Evolutionary conservation across 306 rosid genomes (phyloP).

Genomic region (Delonix regia): DNA sequence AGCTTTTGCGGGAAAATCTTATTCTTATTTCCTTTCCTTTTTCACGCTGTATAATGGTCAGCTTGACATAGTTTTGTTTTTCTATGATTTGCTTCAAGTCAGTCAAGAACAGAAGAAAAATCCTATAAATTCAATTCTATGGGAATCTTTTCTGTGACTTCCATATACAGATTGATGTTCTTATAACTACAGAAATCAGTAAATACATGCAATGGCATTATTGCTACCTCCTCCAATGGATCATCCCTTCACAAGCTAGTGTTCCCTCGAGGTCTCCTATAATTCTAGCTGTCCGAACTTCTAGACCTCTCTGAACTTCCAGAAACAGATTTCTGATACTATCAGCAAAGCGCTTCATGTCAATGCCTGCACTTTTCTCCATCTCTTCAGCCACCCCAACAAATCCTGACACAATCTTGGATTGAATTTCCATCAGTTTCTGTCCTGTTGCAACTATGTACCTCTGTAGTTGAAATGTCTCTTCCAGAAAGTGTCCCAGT

Average conservation of each 20-base stretch:
- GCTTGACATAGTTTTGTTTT: conserved; percentile 22
- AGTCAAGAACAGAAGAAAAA: conserved; percentile 31
- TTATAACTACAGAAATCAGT: conserved; percentile 35
- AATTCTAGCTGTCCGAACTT: conserved; percentile 77
- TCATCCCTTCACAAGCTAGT: conserved; percentile 94
- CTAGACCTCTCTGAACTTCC: conserved; percentile 93
- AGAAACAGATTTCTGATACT: conserved; percentile 68
- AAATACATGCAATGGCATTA: conserved; percentile 24
- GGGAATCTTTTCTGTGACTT: conserved; percentile 32
- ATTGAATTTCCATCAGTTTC: conserved; percentile 67
- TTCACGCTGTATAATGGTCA: background rate
- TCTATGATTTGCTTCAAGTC: conserved; percentile 27
- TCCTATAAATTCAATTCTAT: conserved; percentile 33
- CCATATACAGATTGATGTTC: conserved; percentile 53
- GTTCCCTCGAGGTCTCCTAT: conserved; percentile 95
- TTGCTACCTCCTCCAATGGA: conserved; percentile 59
- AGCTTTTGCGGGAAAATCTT: background rate
- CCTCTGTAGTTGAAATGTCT: conserved; percentile 91
- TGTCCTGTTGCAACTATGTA: conserved; percentile 90
- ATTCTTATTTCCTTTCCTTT: background rate
- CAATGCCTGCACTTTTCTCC: conserved; percentile 66
- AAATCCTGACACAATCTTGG: conserved; percentile 66
- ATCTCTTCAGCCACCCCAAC: conserved; percentile 70
- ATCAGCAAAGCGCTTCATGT: conserved; percentile 74
- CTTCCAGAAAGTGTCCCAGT: conserved; percentile 74